Evolutionary conservation across 2,329 filamentous ascomycete genomes (phyloP), one percentile per base, ranked within the genome.

Genomic region (Xylaria sp.): DNA sequence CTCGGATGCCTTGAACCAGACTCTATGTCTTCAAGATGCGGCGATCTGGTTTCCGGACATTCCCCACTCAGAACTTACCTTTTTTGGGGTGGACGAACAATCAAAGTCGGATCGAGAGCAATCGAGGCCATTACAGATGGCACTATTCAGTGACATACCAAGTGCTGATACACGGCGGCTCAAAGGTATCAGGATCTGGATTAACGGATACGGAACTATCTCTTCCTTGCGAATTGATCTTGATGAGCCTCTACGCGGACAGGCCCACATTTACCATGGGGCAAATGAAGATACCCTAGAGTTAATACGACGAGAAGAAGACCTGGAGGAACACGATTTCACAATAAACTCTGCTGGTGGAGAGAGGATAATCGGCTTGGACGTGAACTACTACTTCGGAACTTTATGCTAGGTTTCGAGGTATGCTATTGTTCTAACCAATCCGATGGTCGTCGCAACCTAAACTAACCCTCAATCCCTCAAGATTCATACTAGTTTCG

Each of bases 351-450:
- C 54, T 50, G 53, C 43, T 33, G 35, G 42, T 40, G 54, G 54
- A 21, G 43, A 57, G 35, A 38, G 43, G 49, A 57, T 50, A 14
- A 31, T 57, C 42, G 53, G 54, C 33, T 57, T 57, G 25, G 33
- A 57, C 33, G 35, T 42, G 21, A 28, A 50, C 37, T 57, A 57
- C 54, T 28, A 11, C 21, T n/a, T n/a, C n/a, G n/a, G n/a, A 28
- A 33, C 8, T 42, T 40, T 19, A 28, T 45, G 15, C 52, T 43
- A 21, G 38, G 52, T 17, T 35, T 45, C 23, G 45, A 50, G 35
- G 55, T 43, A 57, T 40, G 35, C 37, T 40, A 37, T 23, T 31
- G 28, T 14, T 19, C 38, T 47, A 31, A 47, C n/a, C 15, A 11
- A 4, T 47, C 11, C 17, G 25, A 25, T 38, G 40, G 11, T 15